Evolutionary conservation across 2,329 filamentous ascomycete species (phyloP), one percentile per base, ranked within the genome.

Genomic region (Trichoderma hamatum): DNA sequence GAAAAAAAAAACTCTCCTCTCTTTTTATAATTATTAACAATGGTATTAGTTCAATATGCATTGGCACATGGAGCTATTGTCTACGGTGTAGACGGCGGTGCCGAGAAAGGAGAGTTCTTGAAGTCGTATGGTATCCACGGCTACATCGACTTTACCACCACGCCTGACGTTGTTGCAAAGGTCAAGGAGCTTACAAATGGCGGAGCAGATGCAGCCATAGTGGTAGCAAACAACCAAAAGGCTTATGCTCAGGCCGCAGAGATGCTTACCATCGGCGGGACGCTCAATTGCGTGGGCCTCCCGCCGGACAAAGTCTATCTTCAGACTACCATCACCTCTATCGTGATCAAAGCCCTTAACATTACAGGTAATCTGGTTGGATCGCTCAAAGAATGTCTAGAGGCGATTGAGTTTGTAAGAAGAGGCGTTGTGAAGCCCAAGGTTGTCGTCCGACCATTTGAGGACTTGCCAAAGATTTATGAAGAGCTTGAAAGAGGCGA

Each of bases 311-410:
- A 51, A 28, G 70, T 68, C 7, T 71, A 56, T 32, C 59, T 72
- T 3, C 70, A 72, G 32, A 70, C 71, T 9, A 70, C 70, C 16
- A 71, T 72, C 58, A 71, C 70, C 46, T 55, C 64, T 46, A 72
- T 72, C 28, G 71, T 70, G 0, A 70, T 71, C 56, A 71, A 68
- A 28, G 70, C 70, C 0, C 61, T 72, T 16, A 65, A 71, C 28
- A 72, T 72, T 24, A 72, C 69, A 3, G 69, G 71, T 3, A 71
- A 71, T 26, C n/a, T 71, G 24, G 67, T 71, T 39, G 70, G 71
- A 16, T 71, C 70, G n/a, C 69, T 72, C 28, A 72, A 73, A 32
- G 72, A 72, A 16, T 73, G 69, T 39, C 52, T 71, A 14, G 70
- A 71, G 34, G 69, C 70, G 3, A 70, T 71, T 16, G 72, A 71